These are phyloP conservation scores for Alternaria infectoria DNA, from an alignment of 2,329 filamentous ascomycete species.

Conservation along the genomic window DNA sequence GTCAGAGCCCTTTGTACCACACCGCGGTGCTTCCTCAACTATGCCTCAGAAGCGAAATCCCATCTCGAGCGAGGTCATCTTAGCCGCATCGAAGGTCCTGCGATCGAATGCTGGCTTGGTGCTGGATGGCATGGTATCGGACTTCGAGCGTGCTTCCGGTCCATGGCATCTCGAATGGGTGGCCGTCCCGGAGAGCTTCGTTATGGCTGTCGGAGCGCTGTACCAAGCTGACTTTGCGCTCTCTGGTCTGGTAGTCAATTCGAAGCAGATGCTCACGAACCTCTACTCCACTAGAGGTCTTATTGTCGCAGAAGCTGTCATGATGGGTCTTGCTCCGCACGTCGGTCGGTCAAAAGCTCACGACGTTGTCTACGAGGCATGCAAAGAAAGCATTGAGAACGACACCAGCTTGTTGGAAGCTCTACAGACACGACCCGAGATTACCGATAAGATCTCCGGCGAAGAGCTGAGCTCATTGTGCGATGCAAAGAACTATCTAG, in stretches of 20 bases:
- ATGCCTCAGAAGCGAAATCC: constrained; percentile 61
- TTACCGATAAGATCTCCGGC: constrained; percentile 53
- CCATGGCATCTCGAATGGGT: constrained; percentile 67
- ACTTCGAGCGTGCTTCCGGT: constrained; percentile 64
- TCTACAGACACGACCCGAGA: constrained; percentile 49
- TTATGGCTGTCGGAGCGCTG: constrained; percentile 60
- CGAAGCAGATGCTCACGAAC: constrained; percentile 58
- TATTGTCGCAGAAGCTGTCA: constrained; percentile 66
- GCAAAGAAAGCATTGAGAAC: constrained; percentile 57
- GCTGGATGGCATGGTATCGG: constrained; percentile 63
- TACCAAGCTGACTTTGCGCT: constrained; percentile 62
- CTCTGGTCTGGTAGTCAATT: constrained; percentile 59
- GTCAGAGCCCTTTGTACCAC: constrained; percentile 56
- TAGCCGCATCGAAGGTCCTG: constrained; percentile 62
- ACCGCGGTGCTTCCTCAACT: constrained; percentile 43
- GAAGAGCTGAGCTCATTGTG: constrained; percentile 60
- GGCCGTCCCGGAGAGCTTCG: constrained; percentile 61
- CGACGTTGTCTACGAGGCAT: constrained; percentile 64
- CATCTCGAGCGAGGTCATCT: constrained; percentile 63
- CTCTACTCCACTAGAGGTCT: constrained; percentile 59
- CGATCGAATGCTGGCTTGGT: constrained; percentile 60
- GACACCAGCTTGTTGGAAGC: constrained; percentile 53
- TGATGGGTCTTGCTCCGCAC: constrained; percentile 64
- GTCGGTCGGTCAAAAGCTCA: constrained; percentile 61
- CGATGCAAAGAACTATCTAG: constrained; percentile 60